Base-by-base conservation (phyloP, 2,329 filamentous ascomycete genomes). In the Colletotrichum higginsianum region DNA sequence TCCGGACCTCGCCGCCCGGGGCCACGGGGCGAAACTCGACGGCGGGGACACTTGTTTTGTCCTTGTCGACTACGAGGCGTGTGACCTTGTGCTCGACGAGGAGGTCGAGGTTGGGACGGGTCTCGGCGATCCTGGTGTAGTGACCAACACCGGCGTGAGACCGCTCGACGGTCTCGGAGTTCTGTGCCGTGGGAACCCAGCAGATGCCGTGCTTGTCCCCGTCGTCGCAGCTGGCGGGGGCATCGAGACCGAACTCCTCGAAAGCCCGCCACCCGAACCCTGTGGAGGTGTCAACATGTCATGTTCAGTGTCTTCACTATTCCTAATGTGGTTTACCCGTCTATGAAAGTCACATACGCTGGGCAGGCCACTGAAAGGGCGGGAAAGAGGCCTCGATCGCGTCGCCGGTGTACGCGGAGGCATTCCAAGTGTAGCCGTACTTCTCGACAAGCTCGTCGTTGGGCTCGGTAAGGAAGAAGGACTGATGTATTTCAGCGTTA, bases 401-500 rank as follows among this genome's bases (percentile, higher is more conserved):
- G 18, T 78, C 73, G n/a, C 75, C 77, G 3, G 77, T 77, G 64
- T 80, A 82, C 11, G 77, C 79, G 35, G 76, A 77, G 18, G 75
- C 52, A 68, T 81, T 79, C 68, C 75, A 82, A 9, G 80, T 81
- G 63, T 80, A 80, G 40, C 77, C 77, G 57, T 78, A 79, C 62
- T 77, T 61, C 26, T 74, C 68, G 21, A 76, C 77, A 30, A 76
- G 75, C 46, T 76, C 74, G 4, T 77, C 67, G 30, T 74, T 74
- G 15, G 76, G 75, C 56, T 78, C 70, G 16, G 66, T 69, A 16
- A 77, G 72, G 61, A 70, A 50, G 58, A 70, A 38, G 21, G 35
- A 62, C 42, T 55, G 52, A n/a, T 13, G 16, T 53, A 2, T 35
- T n/a, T 5, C 3, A 6, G 4, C n/a, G 2, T 55, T 18, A 55